Percentiles rank a stretch among this genome's conserved stretches.
Evolutionary conservation across 306 rosid species (phyloP).

Genomic region (Vachellia collinsii): DNA sequence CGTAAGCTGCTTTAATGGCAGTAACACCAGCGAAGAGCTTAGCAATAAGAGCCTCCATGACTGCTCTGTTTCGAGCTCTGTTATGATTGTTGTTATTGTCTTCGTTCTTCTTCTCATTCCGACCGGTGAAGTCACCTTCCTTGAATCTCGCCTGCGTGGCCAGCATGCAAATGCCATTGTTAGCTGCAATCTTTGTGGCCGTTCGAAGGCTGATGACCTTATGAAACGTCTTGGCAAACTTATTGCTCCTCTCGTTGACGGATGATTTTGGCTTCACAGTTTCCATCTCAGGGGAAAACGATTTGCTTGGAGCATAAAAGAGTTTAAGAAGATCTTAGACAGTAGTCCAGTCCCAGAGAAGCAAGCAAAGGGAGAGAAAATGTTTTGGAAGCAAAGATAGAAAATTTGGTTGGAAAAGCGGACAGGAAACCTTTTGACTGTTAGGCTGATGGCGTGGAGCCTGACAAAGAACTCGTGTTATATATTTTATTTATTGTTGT

Average conservation of each 20-base stretch:
- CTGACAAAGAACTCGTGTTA: constrained; percentile 14
- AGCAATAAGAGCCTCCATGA: constrained; percentile 83
- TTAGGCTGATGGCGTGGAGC: constrained; percentile 21
- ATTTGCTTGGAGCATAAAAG: constrained; percentile 43
- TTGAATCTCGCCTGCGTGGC: constrained; percentile 53
- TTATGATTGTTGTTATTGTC: neutral
- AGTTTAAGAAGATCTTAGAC: neutral
- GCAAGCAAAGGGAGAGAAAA: constrained; percentile 11
- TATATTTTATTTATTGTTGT: neutral
- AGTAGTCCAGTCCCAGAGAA: neutral
- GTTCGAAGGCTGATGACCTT: constrained; percentile 68
- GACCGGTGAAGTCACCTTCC: constrained; percentile 43
- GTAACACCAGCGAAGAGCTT: constrained; percentile 88
- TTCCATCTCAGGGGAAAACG: constrained; percentile 56
- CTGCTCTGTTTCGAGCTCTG: constrained; percentile 58
- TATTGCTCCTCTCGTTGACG: constrained; percentile 57
- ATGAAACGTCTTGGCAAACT: constrained; percentile 60
- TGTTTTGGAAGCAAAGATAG: constrained; percentile 29
- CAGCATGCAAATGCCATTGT: constrained; percentile 84
- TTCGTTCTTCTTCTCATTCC: constrained; percentile 24
- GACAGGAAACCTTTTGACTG: constrained; percentile 57
- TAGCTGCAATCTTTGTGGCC: constrained; percentile 65
- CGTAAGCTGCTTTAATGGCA: constrained; percentile 88
- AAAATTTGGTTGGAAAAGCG: constrained; percentile 51
- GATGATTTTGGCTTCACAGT: constrained; percentile 69